Evolutionary conservation across 2,329 filamentous ascomycete species (phyloP).

Genomic region (Fusarium sp.): DNA sequence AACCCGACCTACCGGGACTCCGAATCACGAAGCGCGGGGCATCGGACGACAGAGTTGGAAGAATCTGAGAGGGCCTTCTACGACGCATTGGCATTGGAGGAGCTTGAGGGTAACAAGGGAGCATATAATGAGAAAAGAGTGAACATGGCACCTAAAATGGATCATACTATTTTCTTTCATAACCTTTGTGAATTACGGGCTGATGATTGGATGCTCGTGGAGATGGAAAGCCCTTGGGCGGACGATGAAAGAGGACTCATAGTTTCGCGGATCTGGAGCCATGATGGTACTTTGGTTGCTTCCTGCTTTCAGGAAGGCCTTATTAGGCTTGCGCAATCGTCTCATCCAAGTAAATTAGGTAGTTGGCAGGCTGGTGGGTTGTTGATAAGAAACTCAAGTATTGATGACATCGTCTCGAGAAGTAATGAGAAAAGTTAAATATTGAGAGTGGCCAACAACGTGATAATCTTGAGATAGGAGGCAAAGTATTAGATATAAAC

Average conservation of each 20-base stretch:
- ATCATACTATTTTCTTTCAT: not conserved
- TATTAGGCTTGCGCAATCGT: not conserved
- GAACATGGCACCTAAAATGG: not conserved
- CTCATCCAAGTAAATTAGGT: not conserved
- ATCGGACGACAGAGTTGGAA: not conserved
- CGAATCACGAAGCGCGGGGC: too few species aligned
- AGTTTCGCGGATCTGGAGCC: not conserved
- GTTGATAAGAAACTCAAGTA: too few species aligned
- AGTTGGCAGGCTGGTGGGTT: too few species aligned
- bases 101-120: not conserved
- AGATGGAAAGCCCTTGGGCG: not conserved
- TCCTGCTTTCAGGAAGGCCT: not conserved
- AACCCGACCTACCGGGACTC: not conserved
- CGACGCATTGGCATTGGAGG: not conserved
- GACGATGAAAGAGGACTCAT: not conserved
- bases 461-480: too few species aligned
- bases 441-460: too few species aligned
- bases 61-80: not conserved
- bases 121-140: not conserved
- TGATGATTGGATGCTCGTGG: not conserved
- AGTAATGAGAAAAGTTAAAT: too few species aligned
- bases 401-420: too few species aligned
- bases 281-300: not conserved
- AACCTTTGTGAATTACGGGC: not conserved
- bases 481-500: too few species aligned